phyloP scores from a whole-genome alignment of 2,329 filamentous ascomycete genomes.

The Zopfia rhizophila region DNA sequence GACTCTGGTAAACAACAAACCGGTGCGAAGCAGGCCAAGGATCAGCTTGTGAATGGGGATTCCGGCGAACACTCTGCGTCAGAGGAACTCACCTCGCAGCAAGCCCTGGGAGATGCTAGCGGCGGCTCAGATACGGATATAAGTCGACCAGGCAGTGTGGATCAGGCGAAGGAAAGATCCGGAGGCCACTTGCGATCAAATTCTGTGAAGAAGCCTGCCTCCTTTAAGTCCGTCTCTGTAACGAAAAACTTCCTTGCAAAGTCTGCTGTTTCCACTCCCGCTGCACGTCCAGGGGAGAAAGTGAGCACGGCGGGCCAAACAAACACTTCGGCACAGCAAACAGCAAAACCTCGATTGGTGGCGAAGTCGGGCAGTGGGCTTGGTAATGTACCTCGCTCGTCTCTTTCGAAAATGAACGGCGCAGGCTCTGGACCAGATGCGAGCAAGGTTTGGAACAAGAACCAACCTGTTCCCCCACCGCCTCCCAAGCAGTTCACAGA shows the following conservation, averaged over 20 bases:
- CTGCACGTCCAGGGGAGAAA: slow-evolving; percentile 66
- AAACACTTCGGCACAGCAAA: slow-evolving; percentile 60
- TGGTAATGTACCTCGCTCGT: slow-evolving; percentile 63
- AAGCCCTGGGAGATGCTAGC: slow-evolving; percentile 72
- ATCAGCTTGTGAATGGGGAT: slow-evolving; percentile 48
- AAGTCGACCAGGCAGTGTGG: slow-evolving; percentile 65
- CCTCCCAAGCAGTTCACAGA: slow-evolving; percentile 86
- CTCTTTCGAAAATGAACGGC: slow-evolving; percentile 67
- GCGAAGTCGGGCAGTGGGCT: slow-evolving; percentile 75
- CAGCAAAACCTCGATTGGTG: slow-evolving; percentile 76
- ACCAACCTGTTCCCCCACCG: slow-evolving; percentile 76
- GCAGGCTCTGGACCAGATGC: slow-evolving; percentile 72
- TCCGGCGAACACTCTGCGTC: slow-evolving; percentile 45
- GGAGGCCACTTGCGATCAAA: slow-evolving; percentile 68
- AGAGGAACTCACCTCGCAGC: slow-evolving; percentile 36
- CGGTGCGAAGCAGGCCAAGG: slow-evolving; percentile 30
- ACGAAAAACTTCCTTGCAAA: slow-evolving; percentile 89
- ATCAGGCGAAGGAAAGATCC: slow-evolving; percentile 65
- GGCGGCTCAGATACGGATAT: slow-evolving; percentile 82
- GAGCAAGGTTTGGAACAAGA: slow-evolving; percentile 88
- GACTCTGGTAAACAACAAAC: slow-evolving; percentile 24
- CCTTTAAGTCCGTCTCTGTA: slow-evolving; percentile 86
- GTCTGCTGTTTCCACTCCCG: slow-evolving; percentile 63
- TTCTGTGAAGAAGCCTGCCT: slow-evolving; percentile 76
- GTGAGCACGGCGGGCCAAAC: slow-evolving; percentile 53